Conservation (phyloP, 257 asterid species). For the Solanum habrochaites region DNA sequence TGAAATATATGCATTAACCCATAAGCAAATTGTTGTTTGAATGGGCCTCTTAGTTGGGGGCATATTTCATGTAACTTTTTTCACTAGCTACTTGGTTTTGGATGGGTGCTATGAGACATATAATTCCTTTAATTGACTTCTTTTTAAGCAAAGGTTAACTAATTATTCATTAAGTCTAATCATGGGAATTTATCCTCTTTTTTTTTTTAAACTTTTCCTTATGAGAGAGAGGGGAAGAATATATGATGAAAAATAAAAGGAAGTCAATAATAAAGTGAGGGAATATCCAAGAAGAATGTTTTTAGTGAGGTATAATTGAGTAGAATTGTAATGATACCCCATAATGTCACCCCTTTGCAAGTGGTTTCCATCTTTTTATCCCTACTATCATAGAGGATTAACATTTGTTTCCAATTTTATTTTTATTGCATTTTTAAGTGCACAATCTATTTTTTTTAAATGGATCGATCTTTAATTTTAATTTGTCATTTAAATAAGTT, state of each 20-base stretch:
- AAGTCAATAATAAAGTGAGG: not conserved
- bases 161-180: constrained; percentile 2
- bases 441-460: not conserved
- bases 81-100: not conserved
- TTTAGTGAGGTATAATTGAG: not conserved
- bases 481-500: too few species aligned
- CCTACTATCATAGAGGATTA: not conserved
- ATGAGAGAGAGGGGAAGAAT: not conserved
- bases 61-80: not conserved
- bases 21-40: not conserved
- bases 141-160: not conserved
- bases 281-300: constrained; percentile 1
- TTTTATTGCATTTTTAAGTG: not conserved
- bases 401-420: not conserved
- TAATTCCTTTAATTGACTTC: not conserved
- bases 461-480: not conserved
- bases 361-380: not conserved
- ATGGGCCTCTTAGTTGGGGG: not conserved
- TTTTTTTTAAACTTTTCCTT: not conserved
- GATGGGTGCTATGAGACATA: not conserved
- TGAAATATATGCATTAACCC: not conserved
- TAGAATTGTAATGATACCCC: not conserved
- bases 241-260: not conserved
- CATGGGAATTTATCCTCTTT: not conserved
- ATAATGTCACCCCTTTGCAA: not conserved